Percentiles rank a stretch among this genome's conserved stretches.
Evolutionary conservation across 2,329 filamentous ascomycete species (phyloP).

Genomic region (Colletotrichum trifolii): DNA sequence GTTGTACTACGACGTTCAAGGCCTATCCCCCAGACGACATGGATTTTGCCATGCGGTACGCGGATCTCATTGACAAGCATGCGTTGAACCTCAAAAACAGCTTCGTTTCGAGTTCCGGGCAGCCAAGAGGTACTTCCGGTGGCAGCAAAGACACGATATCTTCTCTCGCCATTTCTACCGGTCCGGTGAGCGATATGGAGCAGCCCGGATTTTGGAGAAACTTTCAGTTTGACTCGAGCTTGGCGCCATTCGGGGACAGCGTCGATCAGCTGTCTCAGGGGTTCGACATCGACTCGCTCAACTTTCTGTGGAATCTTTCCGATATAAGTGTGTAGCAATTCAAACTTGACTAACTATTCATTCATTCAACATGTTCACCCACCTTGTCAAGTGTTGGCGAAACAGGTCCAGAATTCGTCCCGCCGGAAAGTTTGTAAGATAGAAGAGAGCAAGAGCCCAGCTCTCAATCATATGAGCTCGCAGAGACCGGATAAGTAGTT

Average conservation of each 20-base stretch:
- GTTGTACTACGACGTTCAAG: constrained; percentile 36
- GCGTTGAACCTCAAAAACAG: constrained; percentile 12
- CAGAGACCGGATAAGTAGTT: too few species aligned
- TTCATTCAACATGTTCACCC: too few species aligned
- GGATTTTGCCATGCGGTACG: constrained; percentile 41
- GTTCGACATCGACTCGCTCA: constrained; percentile 29
- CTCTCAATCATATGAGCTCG: too few species aligned
- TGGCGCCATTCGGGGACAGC: constrained; percentile 20
- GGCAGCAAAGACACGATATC: too few species aligned
- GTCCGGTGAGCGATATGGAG: background rate
- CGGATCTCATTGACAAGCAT: constrained; percentile 40
- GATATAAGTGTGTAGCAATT: constrained; percentile 2
- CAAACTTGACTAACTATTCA: background rate
- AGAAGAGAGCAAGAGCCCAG: too few species aligned
- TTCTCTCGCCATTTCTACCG: too few species aligned
- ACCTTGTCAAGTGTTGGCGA: too few species aligned
- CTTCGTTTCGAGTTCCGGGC: background rate
- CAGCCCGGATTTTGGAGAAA: constrained; percentile 12
- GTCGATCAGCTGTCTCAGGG: constrained; percentile 21
- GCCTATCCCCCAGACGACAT: constrained; percentile 38
- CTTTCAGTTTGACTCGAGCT: constrained; percentile 18
- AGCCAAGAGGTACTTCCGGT: too few species aligned
- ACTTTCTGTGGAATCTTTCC: constrained; percentile 29
- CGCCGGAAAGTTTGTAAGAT: too few species aligned
- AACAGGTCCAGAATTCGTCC: background rate